Evolutionary conservation across 441 rosid genomes (phyloP).

Genomic region (Biscutella laevigata): DNA sequence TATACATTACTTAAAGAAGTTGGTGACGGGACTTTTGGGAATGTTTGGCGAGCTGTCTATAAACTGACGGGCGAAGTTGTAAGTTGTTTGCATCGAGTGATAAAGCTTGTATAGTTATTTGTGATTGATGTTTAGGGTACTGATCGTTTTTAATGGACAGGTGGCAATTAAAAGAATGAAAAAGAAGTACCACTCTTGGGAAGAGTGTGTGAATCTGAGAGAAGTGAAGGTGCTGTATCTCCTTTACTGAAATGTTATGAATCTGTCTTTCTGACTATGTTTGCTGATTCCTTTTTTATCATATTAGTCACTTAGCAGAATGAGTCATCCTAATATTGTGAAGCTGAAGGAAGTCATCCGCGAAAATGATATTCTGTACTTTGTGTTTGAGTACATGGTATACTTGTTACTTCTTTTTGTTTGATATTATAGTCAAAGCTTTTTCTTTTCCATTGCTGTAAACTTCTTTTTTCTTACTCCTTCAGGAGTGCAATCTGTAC

Average conservation of each 20-base stretch:
- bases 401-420: background rate
- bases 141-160: constrained; percentile 31
- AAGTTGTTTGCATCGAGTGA: constrained; percentile 25
- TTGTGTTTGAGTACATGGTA: constrained; percentile 91
- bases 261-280: background rate
- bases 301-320: constrained; percentile 67
- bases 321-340: constrained; percentile 90
- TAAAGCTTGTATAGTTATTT: background rate
- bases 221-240: constrained; percentile 73
- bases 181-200: constrained; percentile 95
- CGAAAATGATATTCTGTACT: constrained; percentile 71
- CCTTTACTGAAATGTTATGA: background rate
- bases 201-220: constrained; percentile 80
- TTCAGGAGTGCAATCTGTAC: constrained; percentile 84
- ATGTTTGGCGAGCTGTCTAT: constrained; percentile 79
- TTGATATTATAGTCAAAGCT: background rate
- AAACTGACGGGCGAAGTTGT: constrained; percentile 89
- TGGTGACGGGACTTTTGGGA: constrained; percentile 98
- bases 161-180: constrained; percentile 97
- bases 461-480: background rate
- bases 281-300: constrained; percentile 13
- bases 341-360: constrained; percentile 91
- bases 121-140: constrained; percentile 1
- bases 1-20: constrained; percentile 83
- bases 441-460: background rate